Evolutionary conservation across 768 basidiomycete genomes (phyloP).

Genomic region (Calocera viscosa): DNA sequence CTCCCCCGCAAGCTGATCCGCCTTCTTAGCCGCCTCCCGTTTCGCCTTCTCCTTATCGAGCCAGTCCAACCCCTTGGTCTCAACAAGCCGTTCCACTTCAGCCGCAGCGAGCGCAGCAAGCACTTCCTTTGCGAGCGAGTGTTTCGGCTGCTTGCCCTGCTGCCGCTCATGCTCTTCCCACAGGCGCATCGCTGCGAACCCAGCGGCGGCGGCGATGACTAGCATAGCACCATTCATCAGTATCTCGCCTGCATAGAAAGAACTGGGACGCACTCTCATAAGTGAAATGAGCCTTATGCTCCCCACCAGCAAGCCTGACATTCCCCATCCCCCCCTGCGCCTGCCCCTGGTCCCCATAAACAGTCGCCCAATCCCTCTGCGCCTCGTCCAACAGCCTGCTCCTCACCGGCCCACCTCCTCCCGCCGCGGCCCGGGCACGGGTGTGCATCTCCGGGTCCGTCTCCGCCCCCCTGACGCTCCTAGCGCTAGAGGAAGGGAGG

Average conservation of each 20-base stretch:
- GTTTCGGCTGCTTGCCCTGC: constrained; percentile 25
- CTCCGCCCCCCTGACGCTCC: not conserved
- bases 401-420: too few species aligned
- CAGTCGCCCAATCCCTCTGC: not conserved
- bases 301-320: not conserved
- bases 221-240: not conserved
- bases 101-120: constrained; percentile 29
- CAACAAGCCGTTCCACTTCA: constrained; percentile 7
- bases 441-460: not conserved
- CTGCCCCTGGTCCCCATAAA: not conserved
- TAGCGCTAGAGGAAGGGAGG: not conserved
- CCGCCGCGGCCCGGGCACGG: not conserved
- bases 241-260: too few species aligned
- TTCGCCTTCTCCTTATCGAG: constrained; percentile 11
- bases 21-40: not conserved
- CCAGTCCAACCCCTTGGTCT: constrained; percentile 11
- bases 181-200: constrained; percentile 31
- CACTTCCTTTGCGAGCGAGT: constrained; percentile 28
- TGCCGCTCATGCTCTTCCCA: constrained; percentile 28
- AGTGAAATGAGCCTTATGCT: not conserved
- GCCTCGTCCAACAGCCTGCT: not conserved
- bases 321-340: not conserved
- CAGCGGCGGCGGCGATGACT: constrained; percentile 27
- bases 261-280: not conserved
- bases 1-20: not conserved